These are phyloP conservation scores for Backusella morwellensis DNA, from an alignment of 192 early-diverging fungal species.

Conservation along the genomic window DNA sequence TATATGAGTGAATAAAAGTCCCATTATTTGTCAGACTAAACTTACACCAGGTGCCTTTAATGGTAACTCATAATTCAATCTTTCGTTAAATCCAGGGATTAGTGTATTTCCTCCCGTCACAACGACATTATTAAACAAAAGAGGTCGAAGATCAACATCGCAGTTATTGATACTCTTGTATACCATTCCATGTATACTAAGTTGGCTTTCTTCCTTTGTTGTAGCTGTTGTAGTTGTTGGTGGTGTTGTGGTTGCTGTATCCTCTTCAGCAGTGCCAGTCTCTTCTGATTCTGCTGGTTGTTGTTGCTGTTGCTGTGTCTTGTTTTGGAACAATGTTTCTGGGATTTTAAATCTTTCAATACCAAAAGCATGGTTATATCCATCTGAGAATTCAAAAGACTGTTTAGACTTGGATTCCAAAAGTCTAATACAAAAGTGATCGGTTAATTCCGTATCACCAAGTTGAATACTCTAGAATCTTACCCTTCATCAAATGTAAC, in stretches of 20 bases:
- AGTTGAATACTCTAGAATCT: neutral
- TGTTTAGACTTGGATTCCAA: constrained; percentile 68
- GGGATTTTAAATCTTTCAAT: constrained; percentile 77
- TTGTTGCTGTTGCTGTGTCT: neutral
- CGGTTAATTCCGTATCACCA: neutral
- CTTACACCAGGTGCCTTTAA: constrained; percentile 66
- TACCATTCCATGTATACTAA: constrained; percentile 75
- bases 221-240: neutral
- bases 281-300: neutral
- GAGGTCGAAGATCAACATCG: constrained; percentile 86
- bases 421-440: constrained; percentile 29
- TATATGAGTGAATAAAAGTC: neutral
- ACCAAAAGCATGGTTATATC: constrained; percentile 84
- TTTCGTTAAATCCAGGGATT: constrained; percentile 85
- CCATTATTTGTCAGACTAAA: constrained; percentile 2
- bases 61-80: constrained; percentile 71
- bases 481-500: constrained; percentile 68
- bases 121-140: constrained; percentile 79
- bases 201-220: constrained; percentile 28
- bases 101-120: constrained; percentile 89
- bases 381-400: constrained; percentile 93
- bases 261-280: neutral
- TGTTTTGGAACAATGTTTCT: constrained; percentile 87
- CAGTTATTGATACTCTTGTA: constrained; percentile 69
- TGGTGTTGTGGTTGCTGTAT: neutral